These are phyloP conservation scores for Omphalotus guepiniiformis DNA, from an alignment of 768 basidiomycete genomes.

Conservation along the genomic window DNA sequence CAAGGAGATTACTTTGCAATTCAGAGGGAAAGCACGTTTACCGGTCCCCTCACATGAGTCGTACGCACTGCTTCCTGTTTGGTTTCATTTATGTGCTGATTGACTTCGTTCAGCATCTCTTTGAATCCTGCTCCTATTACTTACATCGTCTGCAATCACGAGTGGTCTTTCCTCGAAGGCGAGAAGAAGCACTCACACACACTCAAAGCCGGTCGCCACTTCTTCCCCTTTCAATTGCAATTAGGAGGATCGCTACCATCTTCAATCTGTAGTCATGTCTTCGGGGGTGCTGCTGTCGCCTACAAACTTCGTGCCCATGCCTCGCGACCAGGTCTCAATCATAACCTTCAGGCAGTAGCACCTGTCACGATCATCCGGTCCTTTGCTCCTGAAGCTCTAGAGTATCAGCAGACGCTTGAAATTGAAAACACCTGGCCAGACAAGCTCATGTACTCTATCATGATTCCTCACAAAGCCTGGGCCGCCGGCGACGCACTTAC, in stretches of 20 bases:
- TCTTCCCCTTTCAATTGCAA: conserved; percentile 88
- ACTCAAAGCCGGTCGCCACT: conserved; percentile 91
- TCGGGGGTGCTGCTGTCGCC: conserved; percentile 61
- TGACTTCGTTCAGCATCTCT: conserved; percentile 28
- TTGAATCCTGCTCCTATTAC: conserved; percentile 44
- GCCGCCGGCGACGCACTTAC: conserved; percentile 84
- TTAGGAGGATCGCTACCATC: conserved; percentile 86
- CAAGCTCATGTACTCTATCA: conserved; percentile 93
- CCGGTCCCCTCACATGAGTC: conserved; percentile 54
- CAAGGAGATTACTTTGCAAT: conserved; percentile 80
- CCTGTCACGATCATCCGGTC: conserved; percentile 70
- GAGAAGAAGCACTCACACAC: conserved; percentile 77
- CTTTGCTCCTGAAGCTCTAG: conserved; percentile 77
- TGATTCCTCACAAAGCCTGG: conserved; percentile 95
- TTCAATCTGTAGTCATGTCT: conserved; percentile 50
- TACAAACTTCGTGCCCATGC: conserved; percentile 90
- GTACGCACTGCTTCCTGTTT: conserved; percentile 34
- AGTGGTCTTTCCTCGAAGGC: conserved; percentile 91
- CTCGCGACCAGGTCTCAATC: conserved; percentile 69
- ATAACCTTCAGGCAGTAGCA: conserved; percentile 58
- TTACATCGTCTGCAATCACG: conserved; percentile 72
- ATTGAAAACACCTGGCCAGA: conserved; percentile 97
- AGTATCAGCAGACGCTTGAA: conserved; percentile 94
- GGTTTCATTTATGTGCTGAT: conserved; percentile 6
- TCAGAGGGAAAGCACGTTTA: conserved; percentile 77